These are phyloP conservation scores for Mycosarcoma maydis DNA, from an alignment of 1,284 basidiomycete species.

Conservation along the genomic window DNA sequence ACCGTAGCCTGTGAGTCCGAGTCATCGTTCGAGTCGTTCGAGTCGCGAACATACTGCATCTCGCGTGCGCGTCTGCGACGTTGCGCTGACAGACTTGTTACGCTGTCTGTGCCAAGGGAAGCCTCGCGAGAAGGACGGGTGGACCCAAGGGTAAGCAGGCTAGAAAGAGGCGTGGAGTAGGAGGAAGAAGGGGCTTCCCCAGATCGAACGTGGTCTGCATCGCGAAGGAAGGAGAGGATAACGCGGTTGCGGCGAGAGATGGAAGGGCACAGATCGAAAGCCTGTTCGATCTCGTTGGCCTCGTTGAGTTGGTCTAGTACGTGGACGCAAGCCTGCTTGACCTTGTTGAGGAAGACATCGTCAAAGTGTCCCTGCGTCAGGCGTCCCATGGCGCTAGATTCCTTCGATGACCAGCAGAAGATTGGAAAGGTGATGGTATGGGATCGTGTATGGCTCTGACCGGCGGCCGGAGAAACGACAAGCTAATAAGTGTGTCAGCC, in stretches of 20 bases:
- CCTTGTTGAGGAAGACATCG: constrained; percentile 45
- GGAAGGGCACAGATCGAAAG: constrained; percentile 39
- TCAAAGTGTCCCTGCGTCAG: constrained; percentile 36
- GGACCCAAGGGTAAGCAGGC: constrained; percentile 1
- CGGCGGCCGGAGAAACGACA: neutral
- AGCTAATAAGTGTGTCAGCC: neutral
- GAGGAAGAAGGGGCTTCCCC: constrained; percentile 4
- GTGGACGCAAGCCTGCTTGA: constrained; percentile 39
- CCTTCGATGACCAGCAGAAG: neutral
- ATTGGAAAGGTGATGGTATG: neutral
- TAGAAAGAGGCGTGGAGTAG: constrained; percentile 2
- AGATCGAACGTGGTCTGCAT: constrained; percentile 21
- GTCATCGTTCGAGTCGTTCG: constrained; percentile 37
- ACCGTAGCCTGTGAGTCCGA: constrained; percentile 19
- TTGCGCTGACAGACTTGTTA: constrained; percentile 35
- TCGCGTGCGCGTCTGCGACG: constrained; percentile 27
- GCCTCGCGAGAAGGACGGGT: constrained; percentile 17
- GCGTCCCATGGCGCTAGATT: constrained; percentile 24
- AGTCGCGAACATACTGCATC: constrained; percentile 39
- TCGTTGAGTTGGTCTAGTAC: constrained; percentile 48
- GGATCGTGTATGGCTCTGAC: neutral
- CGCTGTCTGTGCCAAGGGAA: constrained; percentile 32
- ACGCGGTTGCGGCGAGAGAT: constrained; percentile 44
- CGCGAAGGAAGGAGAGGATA: constrained; percentile 39
- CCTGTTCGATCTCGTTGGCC: constrained; percentile 41